Percentiles rank a stretch among this genome's conserved stretches.
Evolutionary conservation across 441 rosid genomes (phyloP).

Genomic region (Rhodomyrtus psidioides): DNA sequence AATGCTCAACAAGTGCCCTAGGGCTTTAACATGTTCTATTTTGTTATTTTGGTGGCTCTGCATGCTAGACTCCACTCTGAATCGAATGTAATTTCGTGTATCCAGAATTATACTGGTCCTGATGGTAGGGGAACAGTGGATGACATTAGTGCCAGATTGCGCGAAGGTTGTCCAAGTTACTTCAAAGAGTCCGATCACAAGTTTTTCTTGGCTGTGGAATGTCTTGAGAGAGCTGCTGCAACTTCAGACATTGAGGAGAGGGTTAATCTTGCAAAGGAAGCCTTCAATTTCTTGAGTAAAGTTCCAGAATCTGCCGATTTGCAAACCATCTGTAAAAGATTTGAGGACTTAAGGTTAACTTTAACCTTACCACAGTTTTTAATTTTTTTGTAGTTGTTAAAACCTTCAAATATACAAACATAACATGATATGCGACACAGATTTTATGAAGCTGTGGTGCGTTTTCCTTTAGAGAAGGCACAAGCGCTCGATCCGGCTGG

Average conservation of each 20-base stretch:
- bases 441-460: constrained; percentile 96
- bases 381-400: not conserved
- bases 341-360: constrained; percentile 86
- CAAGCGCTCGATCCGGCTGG: constrained; percentile 87
- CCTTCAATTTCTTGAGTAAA: constrained; percentile 75
- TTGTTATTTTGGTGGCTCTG: not conserved
- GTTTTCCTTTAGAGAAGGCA: constrained; percentile 89
- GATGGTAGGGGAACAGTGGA: constrained; percentile 98
- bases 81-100: not conserved
- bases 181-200: constrained; percentile 96
- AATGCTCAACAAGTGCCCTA: not conserved
- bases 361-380: not conserved
- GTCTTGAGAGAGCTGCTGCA: constrained; percentile 83
- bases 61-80: not conserved
- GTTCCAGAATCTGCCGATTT: constrained; percentile 95
- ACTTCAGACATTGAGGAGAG: constrained; percentile 61
- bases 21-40: not conserved
- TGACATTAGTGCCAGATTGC: constrained; percentile 74
- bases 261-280: constrained; percentile 86
- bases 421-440: constrained; percentile 32
- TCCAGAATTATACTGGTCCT: constrained; percentile 88
- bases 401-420: not conserved
- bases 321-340: constrained; percentile 89
- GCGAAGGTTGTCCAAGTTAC: constrained; percentile 96
- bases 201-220: constrained; percentile 97